These are phyloP conservation scores for Chlamydomonas applanata DNA, from an alignment of 139 green algal species.

Conservation along the genomic window DNA sequence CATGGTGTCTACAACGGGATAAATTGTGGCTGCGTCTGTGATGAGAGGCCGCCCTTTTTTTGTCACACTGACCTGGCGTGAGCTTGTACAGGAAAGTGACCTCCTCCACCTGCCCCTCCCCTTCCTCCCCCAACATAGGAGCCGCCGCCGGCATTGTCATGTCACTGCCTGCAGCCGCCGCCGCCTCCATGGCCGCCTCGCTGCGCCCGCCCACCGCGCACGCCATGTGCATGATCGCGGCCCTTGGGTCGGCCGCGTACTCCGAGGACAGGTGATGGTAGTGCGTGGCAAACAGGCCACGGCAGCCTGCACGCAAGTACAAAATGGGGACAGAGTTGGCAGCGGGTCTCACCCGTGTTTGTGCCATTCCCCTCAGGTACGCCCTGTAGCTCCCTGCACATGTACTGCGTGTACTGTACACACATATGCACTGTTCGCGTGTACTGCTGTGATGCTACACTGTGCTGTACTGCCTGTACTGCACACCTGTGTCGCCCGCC, in stretches of 20 bases:
- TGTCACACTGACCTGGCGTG: conserved; percentile 12
- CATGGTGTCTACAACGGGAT: conserved; percentile 5
- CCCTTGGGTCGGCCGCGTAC: conserved; percentile 48
- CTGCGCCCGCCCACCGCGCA: conserved; percentile 58
- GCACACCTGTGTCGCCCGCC: conserved; percentile 23
- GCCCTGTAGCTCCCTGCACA: no score
- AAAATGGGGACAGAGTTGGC: no score
- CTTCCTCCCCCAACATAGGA: background rate
- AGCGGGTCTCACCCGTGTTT: no score
- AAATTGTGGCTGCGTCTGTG: no score
- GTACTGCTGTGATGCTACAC: background rate
- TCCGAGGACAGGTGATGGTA: conserved; percentile 89
- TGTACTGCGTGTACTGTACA: background rate
- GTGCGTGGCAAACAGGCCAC: conserved; percentile 96
- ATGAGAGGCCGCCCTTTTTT: background rate
- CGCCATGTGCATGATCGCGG: conserved; percentile 87
- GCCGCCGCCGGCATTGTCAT: conserved; percentile 9
- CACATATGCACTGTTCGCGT: background rate
- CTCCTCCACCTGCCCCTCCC: conserved; percentile 35
- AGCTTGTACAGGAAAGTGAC: conserved; percentile 96
- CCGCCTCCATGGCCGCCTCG: background rate
- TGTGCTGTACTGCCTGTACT: no score
- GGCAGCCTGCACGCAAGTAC: conserved; percentile 56
- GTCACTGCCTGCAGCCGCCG: conserved; percentile 48
- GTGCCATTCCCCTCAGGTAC: no score